Conservation (phyloP, 768 basidiomycete species). For the Lactifluus subvellereus region DNA sequence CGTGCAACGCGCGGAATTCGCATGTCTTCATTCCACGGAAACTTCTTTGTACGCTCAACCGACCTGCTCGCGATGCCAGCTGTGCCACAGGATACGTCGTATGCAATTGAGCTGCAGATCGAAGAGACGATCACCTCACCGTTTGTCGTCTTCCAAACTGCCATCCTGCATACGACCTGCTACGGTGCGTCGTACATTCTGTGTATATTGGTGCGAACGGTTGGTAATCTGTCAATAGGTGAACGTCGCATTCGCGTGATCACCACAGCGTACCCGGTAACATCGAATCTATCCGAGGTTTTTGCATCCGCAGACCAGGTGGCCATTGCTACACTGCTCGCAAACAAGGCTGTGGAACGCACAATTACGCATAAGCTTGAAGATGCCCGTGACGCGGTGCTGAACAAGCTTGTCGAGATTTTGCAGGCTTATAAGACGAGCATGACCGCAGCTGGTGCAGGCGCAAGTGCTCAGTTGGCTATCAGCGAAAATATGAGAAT, state of each 20-base stretch:
- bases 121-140: constrained; percentile 46
- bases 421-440: constrained; percentile 88
- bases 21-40: constrained; percentile 56
- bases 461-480: constrained; percentile 90
- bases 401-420: constrained; percentile 80
- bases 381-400: constrained; percentile 80
- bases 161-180: constrained; percentile 49
- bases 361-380: constrained; percentile 81
- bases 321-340: constrained; percentile 75
- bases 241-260: constrained; percentile 90
- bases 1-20: constrained; percentile 70
- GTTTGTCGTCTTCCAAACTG: constrained; percentile 50
- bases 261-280: constrained; percentile 83
- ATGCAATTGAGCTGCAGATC: constrained; percentile 51
- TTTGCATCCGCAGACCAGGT: constrained; percentile 89
- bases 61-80: constrained; percentile 52
- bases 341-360: constrained; percentile 91
- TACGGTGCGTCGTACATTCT: constrained; percentile 31
- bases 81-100: constrained; percentile 51
- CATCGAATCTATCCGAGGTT: constrained; percentile 79
- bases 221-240: constrained; percentile 12
- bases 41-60: constrained; percentile 55
- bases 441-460: constrained; percentile 90
- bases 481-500: constrained; percentile 92
- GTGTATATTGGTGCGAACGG: background rate